phyloP scores from a whole-genome alignment of 1,284 basidiomycete genomes.

The Cryptococcus floricola region DNA sequence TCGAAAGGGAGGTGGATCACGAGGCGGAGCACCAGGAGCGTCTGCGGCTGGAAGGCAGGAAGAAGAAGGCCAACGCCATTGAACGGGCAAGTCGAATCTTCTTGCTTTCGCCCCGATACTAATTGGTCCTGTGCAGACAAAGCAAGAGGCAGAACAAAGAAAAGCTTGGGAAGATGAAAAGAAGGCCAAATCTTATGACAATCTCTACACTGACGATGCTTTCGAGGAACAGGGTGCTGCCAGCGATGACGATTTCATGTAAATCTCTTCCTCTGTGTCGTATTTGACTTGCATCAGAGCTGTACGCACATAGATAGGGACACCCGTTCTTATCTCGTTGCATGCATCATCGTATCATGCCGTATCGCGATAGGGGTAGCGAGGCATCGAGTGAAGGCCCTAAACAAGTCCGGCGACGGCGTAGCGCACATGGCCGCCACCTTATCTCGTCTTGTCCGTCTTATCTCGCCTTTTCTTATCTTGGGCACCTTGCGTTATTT shows the following conservation, averaged over 20 bases:
- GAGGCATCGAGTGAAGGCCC: too few relatives aligned
- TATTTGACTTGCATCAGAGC: not conserved
- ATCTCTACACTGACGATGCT: slow-evolving; percentile 45
- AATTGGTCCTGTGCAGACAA: slow-evolving; percentile 4
- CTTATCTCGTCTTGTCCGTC: not conserved
- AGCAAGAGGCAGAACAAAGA: slow-evolving; percentile 39
- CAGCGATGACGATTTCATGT: slow-evolving; percentile 50
- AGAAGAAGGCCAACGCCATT: slow-evolving; percentile 62
- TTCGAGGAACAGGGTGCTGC: slow-evolving; percentile 37
- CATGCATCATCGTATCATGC: not conserved
- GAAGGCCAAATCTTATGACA: slow-evolving; percentile 43
- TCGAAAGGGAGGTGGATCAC: slow-evolving; percentile 79
- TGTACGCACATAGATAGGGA: too few relatives aligned
- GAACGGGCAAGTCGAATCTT: slow-evolving; percentile 43
- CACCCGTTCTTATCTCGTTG: not conserved
- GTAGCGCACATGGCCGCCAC: not conserved
- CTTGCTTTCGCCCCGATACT: not conserved
- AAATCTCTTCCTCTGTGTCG: not conserved
- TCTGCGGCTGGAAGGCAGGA: slow-evolving; percentile 67
- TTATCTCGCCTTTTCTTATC: too few relatives aligned
- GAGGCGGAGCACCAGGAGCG: slow-evolving; percentile 81
- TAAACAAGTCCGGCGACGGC: not conserved
- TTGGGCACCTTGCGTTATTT: too few relatives aligned
- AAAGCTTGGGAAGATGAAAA: slow-evolving; percentile 47
- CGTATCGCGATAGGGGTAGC: not conserved